Base-by-base conservation (phyloP, 2,329 filamentous ascomycete genomes). In the Penicillium sp. region DNA sequence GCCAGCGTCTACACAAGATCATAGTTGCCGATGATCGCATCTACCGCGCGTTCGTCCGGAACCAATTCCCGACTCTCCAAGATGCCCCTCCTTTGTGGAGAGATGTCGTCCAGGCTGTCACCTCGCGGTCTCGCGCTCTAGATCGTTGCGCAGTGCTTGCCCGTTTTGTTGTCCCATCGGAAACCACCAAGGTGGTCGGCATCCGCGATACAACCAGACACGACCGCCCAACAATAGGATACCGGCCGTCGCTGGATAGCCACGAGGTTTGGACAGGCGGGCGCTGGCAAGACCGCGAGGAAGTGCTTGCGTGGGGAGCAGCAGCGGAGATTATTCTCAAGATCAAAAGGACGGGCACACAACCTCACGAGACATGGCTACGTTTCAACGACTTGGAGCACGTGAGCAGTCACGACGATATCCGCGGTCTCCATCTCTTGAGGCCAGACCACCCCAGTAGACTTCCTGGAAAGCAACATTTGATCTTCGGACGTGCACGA, bases 271-370 rank as follows among this genome's bases (percentile, higher is more conserved):
- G 76, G 71, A 74, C 71, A 43, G 74, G 74, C 2, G 68, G 69
- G 1, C 70, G 68, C 56, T 82, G 78, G 78, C 67, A 69, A 47
- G 72, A 79, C 48, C 74, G 80, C 61, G 78, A 75, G 62, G 83
- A 86, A 64, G 77, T 83, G 0, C 66, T 87, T 7, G 81, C 78
- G 2, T 85, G 82, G 78, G 83, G 83, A 52, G 83, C 83, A 12
- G 84, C 81, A 1, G 79, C 83, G 2, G 77, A 83, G 57, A 65
- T 87, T 9, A 69, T 81, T 4, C 60, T 84, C 56, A 73, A 80
- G 20, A 71, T 77, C 11, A 79, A 77, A 62, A 71, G 79, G 54
- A 74, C 74, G 23, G 77, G 74, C 12, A 60, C 50, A 53, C 63
- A 59, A 16, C 55, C 42, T 47, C 64, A 66, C 54, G 70, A 69